These are phyloP conservation scores for Astraeus odoratus DNA, from an alignment of 768 basidiomycete genomes.

Conservation along the genomic window DNA sequence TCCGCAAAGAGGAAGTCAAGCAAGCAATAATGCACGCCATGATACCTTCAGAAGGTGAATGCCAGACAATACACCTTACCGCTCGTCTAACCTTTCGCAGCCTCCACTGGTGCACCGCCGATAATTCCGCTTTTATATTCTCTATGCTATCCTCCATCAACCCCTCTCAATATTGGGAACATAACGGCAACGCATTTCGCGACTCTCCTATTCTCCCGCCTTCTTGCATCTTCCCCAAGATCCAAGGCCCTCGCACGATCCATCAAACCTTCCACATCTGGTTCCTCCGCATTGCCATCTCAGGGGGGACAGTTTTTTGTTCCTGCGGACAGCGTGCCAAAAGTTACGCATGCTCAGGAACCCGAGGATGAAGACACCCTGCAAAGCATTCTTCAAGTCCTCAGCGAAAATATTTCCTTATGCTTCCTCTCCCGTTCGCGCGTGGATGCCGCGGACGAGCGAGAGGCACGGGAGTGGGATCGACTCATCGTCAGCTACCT, in stretches of 20 bases:
- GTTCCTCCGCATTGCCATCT: constrained; percentile 23
- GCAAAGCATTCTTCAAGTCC: constrained; percentile 72
- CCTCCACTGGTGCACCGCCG: constrained; percentile 32
- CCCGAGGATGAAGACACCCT: constrained; percentile 55
- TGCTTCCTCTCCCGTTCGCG: constrained; percentile 73
- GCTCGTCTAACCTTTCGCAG: constrained; percentile 10
- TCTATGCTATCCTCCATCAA: constrained; percentile 55
- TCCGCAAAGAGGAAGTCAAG: constrained; percentile 63
- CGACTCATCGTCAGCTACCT: constrained; percentile 83
- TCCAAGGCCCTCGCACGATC: constrained; percentile 58
- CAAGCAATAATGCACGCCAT: constrained; percentile 66
- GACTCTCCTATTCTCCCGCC: constrained; percentile 71
- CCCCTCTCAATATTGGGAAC: constrained; percentile 49
- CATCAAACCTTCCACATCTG: constrained; percentile 46
- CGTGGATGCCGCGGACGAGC: constrained; percentile 40
- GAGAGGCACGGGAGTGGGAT: constrained; percentile 85
- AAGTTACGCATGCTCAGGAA: constrained; percentile 26
- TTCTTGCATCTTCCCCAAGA: constrained; percentile 60
- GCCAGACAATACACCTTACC: background rate
- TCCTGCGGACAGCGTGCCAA: constrained; percentile 58
- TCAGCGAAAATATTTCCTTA: constrained; percentile 87
- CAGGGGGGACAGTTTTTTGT: constrained; percentile 61
- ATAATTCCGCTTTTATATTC: constrained; percentile 65
- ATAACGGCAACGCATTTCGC: constrained; percentile 69
- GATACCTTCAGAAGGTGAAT: constrained; percentile 50